Conservation (phyloP, 345 rosid genomes). For the Moricandia moricandioides region DNA sequence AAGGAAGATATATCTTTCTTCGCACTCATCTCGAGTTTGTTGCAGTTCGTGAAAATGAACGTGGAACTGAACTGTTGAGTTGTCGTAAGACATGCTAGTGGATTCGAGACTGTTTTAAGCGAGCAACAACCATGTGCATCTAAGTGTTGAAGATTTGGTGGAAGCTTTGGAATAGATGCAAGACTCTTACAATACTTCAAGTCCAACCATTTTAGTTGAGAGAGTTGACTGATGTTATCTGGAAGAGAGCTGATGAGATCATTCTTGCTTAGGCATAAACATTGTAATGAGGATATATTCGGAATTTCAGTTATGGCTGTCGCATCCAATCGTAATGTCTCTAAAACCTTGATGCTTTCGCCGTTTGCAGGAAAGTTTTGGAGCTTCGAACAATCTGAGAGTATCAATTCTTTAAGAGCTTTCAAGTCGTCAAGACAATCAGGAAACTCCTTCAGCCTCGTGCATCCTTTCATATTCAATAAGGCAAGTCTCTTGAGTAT, state of each 20-base stretch:
- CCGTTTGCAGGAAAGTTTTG: not conserved
- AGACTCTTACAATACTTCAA: slow-evolving; percentile 20
- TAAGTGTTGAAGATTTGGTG: slow-evolving; percentile 15
- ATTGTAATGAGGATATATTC: slow-evolving; percentile 8
- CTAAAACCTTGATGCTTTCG: not conserved
- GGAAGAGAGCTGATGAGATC: not conserved
- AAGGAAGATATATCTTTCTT: slow-evolving; percentile 1
- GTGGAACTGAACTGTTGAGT: slow-evolving; percentile 15
- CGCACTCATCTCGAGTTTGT: slow-evolving; percentile 1
- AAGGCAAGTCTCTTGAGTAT: not conserved
- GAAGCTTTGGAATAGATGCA: slow-evolving; percentile 14
- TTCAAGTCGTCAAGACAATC: not conserved
- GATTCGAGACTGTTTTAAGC: slow-evolving; percentile 4
- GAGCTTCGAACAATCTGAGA: not conserved
- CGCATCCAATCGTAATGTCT: slow-evolving; percentile 4
- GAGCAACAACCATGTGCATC: slow-evolving; percentile 17
- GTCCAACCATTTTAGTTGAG: slow-evolving; percentile 18
- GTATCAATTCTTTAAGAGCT: not conserved
- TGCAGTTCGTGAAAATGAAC: slow-evolving; percentile 21
- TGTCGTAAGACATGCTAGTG: not conserved
- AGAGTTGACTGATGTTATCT: not conserved
- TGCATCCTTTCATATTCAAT: slow-evolving; percentile 14
- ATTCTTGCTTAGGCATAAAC: slow-evolving; percentile 14
- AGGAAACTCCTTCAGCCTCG: not conserved
- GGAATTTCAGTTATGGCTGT: not conserved